These are phyloP conservation scores for Bipolaris sorokiniana DNA, from an alignment of 2,329 filamentous ascomycete species.

Conservation along the genomic window DNA sequence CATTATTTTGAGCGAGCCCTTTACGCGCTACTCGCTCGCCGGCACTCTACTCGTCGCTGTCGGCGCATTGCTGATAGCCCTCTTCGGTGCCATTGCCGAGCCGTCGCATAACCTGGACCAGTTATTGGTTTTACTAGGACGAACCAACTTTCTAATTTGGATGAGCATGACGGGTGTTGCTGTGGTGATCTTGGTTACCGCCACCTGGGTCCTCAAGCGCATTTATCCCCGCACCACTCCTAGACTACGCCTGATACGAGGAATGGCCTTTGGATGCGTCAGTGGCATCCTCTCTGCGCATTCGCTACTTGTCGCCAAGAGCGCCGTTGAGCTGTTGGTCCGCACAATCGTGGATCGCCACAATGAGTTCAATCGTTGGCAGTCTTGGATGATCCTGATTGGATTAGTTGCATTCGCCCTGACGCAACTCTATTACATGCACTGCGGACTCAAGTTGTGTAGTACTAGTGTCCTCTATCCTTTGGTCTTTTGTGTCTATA, in stretches of 20 bases:
- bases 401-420: conserved; percentile 81
- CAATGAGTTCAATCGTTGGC: conserved; percentile 95
- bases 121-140: conserved; percentile 74
- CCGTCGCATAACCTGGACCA: conserved; percentile 88
- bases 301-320: conserved; percentile 91
- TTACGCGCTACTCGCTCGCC: conserved; percentile 89
- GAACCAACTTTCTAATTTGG: conserved; percentile 83
- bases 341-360: conserved; percentile 81
- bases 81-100: conserved; percentile 92
- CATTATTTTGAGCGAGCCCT: conserved; percentile 88
- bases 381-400: conserved; percentile 90
- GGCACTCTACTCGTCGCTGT: conserved; percentile 86
- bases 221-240: conserved; percentile 57
- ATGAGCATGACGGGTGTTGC: conserved; percentile 80
- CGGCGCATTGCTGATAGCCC: conserved; percentile 89
- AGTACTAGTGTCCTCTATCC: conserved; percentile 96
- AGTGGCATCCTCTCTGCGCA: conserved; percentile 92
- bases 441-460: conserved; percentile 89
- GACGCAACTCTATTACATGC: conserved; percentile 92
- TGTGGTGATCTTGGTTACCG: conserved; percentile 70
- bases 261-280: conserved; percentile 86
- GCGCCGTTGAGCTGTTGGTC: conserved; percentile 91
- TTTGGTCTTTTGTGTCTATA: conserved; percentile 97
- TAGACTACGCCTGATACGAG: conserved; percentile 75
- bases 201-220: conserved; percentile 47